phyloP scores from a whole-genome alignment of 495 filamentous ascomycete species.

The Clavariopsis aquatica region DNA sequence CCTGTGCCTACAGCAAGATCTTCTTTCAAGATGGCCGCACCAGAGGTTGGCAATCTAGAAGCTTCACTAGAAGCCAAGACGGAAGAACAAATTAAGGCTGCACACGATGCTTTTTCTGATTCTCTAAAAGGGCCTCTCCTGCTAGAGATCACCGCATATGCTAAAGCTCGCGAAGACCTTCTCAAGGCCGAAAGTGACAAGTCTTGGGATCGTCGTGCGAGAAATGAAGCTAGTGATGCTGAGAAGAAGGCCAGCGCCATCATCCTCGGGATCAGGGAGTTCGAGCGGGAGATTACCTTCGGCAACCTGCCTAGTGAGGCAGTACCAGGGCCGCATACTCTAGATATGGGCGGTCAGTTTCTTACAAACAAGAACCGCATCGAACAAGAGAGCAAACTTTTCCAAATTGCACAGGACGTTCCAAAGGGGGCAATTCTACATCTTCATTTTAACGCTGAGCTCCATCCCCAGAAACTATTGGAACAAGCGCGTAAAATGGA shows the following conservation, averaged over 20 bases:
- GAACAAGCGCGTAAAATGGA: slow-evolving; percentile 29
- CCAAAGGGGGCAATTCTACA: slow-evolving; percentile 46
- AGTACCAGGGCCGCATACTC: slow-evolving; percentile 37
- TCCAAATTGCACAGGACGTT: slow-evolving; percentile 37
- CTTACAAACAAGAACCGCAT: slow-evolving; percentile 44
- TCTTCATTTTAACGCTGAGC: slow-evolving; percentile 48
- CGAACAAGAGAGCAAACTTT: slow-evolving; percentile 40
- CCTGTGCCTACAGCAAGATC: slow-evolving; percentile 1
- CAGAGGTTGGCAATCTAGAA: background rate
- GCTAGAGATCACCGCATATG: background rate
- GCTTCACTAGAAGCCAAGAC: background rate
- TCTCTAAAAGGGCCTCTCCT: background rate
- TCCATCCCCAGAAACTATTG: slow-evolving; percentile 40
- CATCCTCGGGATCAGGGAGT: slow-evolving; percentile 40
- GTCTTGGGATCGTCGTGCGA: slow-evolving; percentile 38
- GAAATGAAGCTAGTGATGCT: slow-evolving; percentile 19
- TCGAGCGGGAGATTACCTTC: slow-evolving; percentile 41
- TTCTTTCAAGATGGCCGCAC: slow-evolving; percentile 6
- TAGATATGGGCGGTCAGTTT: slow-evolving; percentile 48
- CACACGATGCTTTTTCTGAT: background rate
- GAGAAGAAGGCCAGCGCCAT: slow-evolving; percentile 39
- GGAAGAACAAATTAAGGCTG: background rate
- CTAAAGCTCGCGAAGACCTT: slow-evolving; percentile 18
- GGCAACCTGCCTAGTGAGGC: slow-evolving; percentile 44
- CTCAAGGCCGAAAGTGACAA: slow-evolving; percentile 26